Conservation (phyloP, 805 yeast genomes). For the Spathaspora hagerdaliae region DNA sequence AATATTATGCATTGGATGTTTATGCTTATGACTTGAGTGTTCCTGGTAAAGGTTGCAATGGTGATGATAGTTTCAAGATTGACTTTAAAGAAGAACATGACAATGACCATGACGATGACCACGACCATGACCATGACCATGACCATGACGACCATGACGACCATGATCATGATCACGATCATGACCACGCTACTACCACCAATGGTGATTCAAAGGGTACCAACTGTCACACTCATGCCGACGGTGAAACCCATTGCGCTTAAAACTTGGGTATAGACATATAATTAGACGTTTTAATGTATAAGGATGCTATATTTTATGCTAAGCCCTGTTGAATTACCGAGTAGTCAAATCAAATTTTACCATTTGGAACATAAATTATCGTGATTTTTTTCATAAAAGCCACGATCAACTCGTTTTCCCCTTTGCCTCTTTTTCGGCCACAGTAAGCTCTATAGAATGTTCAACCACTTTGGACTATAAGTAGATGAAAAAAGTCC, state of each 20-base stretch:
- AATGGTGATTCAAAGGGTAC: neutral
- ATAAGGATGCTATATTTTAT: too few species aligned
- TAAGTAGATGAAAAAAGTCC: too few species aligned
- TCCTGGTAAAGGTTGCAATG: conserved; percentile 17
- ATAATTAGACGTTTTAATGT: too few species aligned
- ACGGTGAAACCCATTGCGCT: conserved; percentile 15
- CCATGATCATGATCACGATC: conserved; percentile 1
- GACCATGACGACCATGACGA: neutral
- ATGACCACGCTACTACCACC: neutral
- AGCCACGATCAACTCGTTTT: too few species aligned
- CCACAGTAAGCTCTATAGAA: too few species aligned
- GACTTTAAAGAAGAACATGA: neutral
- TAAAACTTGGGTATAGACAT: neutral
- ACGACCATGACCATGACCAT: conserved; percentile 1
- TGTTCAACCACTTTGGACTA: too few species aligned
- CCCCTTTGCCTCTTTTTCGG: too few species aligned
- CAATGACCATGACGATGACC: neutral
- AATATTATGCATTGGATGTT: conserved; percentile 14
- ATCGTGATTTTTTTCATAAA: too few species aligned
- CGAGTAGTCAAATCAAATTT: too few species aligned
- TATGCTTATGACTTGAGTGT: conserved; percentile 16
- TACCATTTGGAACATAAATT: too few species aligned
- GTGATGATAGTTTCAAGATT: conserved; percentile 2
- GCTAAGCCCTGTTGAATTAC: too few species aligned
- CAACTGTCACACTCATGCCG: conserved; percentile 15